Evolutionary conservation across 2,329 filamentous ascomycete species (phyloP).

Genomic region (Fusarium sarcochroum): DNA sequence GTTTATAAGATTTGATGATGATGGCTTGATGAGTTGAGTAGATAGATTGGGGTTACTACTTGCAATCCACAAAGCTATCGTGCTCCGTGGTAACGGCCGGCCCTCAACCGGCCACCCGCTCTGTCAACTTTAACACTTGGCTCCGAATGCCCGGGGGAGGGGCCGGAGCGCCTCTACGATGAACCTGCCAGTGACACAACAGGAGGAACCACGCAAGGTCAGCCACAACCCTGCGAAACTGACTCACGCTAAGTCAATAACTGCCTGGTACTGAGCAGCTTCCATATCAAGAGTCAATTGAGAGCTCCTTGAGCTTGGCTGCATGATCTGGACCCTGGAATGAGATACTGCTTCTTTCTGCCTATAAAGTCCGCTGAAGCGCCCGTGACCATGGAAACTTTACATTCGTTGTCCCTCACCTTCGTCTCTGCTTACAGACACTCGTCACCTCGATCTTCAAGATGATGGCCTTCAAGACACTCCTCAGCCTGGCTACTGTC

Average conservation of each 20-base stretch:
- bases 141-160: constrained; percentile 34
- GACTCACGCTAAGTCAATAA: constrained; percentile 38
- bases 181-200: constrained; percentile 19
- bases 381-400: constrained; percentile 1
- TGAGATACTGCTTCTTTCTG: constrained; percentile 8
- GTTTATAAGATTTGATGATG: neutral
- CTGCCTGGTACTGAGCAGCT: constrained; percentile 20
- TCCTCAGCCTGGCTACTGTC: constrained; percentile 54
- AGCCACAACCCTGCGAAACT: constrained; percentile 36
- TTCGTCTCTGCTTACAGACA: neutral
- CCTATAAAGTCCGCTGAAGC: constrained; percentile 36
- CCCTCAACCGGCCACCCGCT: constrained; percentile 28
- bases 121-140: constrained; percentile 31
- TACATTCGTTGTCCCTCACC: constrained; percentile 6
- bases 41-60: neutral
- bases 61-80: neutral
- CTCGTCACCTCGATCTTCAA: constrained; percentile 3
- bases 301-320: constrained; percentile 21
- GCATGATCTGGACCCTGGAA: constrained; percentile 14
- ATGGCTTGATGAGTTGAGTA: too few species aligned
- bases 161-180: constrained; percentile 14
- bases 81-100: neutral
- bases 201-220: constrained; percentile 10
- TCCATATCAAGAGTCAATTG: constrained; percentile 14
- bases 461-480: constrained; percentile 52